phyloP scores from a whole-genome alignment of 1,139 yeast species.

The Magnusiomyces magnusii region DNA sequence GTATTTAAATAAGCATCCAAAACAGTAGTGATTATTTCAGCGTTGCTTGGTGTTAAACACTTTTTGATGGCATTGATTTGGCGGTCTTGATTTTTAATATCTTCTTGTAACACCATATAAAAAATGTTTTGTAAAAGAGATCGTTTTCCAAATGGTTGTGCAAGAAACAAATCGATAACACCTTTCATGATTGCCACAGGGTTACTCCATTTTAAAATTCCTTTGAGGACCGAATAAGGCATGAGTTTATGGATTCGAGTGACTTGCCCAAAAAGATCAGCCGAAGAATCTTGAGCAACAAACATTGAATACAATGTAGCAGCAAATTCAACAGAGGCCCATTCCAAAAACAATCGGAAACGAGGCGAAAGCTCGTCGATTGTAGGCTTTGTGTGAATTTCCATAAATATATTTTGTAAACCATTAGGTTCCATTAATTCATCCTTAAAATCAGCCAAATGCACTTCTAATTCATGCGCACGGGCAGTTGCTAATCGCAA shows the following conservation, averaged over 20 bases:
- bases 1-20: constrained; percentile 29
- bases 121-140: constrained; percentile 68
- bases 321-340: constrained; percentile 76
- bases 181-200: constrained; percentile 79
- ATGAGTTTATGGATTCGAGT: constrained; percentile 61
- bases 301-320: constrained; percentile 75
- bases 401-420: constrained; percentile 47
- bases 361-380: constrained; percentile 62
- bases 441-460: constrained; percentile 48
- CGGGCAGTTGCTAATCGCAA: constrained; percentile 55
- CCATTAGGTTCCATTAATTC: constrained; percentile 45
- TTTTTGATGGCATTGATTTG: constrained; percentile 45
- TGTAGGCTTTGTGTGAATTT: constrained; percentile 48
- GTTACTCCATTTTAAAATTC: constrained; percentile 70
- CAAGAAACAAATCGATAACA: constrained; percentile 66
- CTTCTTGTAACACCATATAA: constrained; percentile 69
- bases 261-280: constrained; percentile 62
- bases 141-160: constrained; percentile 65
- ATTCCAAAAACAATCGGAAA: constrained; percentile 61
- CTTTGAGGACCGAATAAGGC: constrained; percentile 70
- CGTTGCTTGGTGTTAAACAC: constrained; percentile 32
- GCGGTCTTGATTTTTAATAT: constrained; percentile 56
- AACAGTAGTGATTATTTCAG: constrained; percentile 13
- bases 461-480: constrained; percentile 41
- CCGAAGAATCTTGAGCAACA: constrained; percentile 70